Evolutionary conservation across 139 green algal genomes (phyloP).

Genomic region (Chlorella vulgaris): DNA sequence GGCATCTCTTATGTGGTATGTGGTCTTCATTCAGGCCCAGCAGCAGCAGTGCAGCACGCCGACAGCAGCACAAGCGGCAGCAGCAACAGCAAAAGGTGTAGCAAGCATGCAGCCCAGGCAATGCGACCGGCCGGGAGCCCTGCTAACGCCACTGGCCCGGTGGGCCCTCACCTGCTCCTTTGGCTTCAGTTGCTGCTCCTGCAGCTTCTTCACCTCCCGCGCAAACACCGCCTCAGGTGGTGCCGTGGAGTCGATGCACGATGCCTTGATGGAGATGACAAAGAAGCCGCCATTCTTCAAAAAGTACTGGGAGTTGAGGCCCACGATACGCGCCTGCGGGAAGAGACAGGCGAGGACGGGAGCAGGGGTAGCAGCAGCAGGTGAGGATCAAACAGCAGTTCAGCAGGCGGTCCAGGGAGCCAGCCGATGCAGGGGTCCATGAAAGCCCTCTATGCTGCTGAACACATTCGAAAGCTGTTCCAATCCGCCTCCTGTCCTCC

Average conservation of each 20-base stretch:
- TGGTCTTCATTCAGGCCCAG: constrained; percentile 40
- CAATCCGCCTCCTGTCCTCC: too few species aligned
- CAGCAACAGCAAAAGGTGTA: neutral
- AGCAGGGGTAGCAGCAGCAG: neutral
- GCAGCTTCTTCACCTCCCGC: constrained; percentile 98
- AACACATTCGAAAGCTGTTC: too few species aligned
- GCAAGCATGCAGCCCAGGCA: too few species aligned
- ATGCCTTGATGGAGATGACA: constrained; percentile 99
- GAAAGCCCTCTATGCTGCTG: too few species aligned
- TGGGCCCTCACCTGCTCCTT: constrained; percentile 83
- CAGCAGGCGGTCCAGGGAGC: too few species aligned
- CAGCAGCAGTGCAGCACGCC: neutral
- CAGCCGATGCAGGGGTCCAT: too few species aligned
- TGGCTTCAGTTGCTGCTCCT: constrained; percentile 97
- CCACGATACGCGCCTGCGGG: constrained; percentile 94
- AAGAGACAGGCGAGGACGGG: neutral
- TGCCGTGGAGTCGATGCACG: constrained; percentile 99
- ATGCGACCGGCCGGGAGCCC: too few species aligned
- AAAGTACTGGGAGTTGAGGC: constrained; percentile 98
- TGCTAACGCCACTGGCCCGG: too few species aligned
- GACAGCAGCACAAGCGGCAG: neutral
- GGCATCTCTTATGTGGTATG: constrained; percentile 10
- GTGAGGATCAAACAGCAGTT: too few species aligned
- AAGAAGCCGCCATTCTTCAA: constrained; percentile 97
- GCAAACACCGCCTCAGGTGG: constrained; percentile 98